phyloP scores from a whole-genome alignment of 371 early-diverging fungal genomes.

The Mucor sp. region DNA sequence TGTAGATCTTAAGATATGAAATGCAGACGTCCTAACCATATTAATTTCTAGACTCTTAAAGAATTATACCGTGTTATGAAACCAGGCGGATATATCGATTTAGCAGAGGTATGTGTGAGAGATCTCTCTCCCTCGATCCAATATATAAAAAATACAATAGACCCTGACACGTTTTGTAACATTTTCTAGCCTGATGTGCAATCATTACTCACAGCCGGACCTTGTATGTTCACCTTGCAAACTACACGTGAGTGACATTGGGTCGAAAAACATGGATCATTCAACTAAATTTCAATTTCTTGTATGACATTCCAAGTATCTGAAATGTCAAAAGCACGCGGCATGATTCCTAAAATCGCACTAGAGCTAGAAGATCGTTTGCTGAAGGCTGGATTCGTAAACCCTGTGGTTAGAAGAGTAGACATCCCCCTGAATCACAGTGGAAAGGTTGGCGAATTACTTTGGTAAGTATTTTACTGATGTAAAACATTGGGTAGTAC shows the following conservation, averaged over 20 bases:
- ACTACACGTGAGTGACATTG: not conserved
- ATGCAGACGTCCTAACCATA: not conserved
- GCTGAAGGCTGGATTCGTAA: conserved; percentile 12
- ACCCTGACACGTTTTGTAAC: not conserved
- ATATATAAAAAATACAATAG: not conserved
- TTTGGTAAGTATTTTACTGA: conserved; percentile 11
- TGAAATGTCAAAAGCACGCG: conserved; percentile 1
- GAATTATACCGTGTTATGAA: conserved; percentile 38
- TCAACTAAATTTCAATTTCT: not conserved
- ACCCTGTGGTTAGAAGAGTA: not conserved
- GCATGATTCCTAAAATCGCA: not conserved
- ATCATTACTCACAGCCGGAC: conserved; percentile 2
- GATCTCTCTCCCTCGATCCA: no score
- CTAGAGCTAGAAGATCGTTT: conserved; percentile 16
- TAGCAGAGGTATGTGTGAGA: conserved; percentile 34
- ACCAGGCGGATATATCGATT: conserved; percentile 46
- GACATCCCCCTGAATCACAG: conserved; percentile 26
- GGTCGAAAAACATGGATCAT: not conserved
- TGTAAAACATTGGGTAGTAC: no score
- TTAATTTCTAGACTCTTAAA: conserved; percentile 6
- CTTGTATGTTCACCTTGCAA: conserved; percentile 1
- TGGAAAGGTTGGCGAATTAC: conserved; percentile 20
- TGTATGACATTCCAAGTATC: conserved; percentile 4
- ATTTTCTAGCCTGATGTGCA: conserved; percentile 7
- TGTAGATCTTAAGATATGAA: not conserved